Evolutionary conservation across 2,329 filamentous ascomycete species (phyloP).

Genomic region (Teratosphaeria gauchensis): DNA sequence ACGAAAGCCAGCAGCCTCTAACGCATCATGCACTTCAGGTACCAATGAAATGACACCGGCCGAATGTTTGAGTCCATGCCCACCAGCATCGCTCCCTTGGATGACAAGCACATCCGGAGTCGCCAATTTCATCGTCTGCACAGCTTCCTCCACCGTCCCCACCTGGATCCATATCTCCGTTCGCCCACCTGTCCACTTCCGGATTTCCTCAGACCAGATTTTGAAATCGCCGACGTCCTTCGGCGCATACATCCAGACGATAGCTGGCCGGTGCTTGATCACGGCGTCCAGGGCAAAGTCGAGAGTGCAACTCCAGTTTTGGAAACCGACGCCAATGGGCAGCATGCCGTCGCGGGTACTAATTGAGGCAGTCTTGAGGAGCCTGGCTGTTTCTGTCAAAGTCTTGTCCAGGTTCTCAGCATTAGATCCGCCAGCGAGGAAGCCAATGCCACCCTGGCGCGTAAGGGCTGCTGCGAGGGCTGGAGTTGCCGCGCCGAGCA

Average conservation of each 20-base stretch:
- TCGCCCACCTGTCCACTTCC: slow-evolving; percentile 24
- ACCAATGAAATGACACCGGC: slow-evolving; percentile 48
- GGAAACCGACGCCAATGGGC: slow-evolving; percentile 53
- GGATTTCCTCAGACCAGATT: slow-evolving; percentile 24
- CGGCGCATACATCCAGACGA: slow-evolving; percentile 60
- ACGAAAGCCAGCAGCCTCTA: slow-evolving; percentile 22
- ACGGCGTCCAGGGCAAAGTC: slow-evolving; percentile 43
- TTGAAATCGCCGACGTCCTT: slow-evolving; percentile 29
- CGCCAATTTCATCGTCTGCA: slow-evolving; percentile 39
- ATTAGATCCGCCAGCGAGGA: slow-evolving; percentile 37
- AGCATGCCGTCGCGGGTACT: slow-evolving; percentile 22
- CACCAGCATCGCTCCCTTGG: slow-evolving; percentile 56
- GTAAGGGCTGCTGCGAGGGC: slow-evolving; percentile 53
- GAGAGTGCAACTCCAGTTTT: slow-evolving; percentile 42
- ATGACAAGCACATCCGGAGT: slow-evolving; percentile 50
- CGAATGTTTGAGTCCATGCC: slow-evolving; percentile 49
- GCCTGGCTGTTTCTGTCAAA: slow-evolving; percentile 18
- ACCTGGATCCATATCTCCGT: slow-evolving; percentile 51
- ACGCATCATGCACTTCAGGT: slow-evolving; percentile 45
- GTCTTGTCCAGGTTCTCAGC: slow-evolving; percentile 24
- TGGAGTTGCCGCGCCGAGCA: slow-evolving; percentile 35
- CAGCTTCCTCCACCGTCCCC: slow-evolving; percentile 48
- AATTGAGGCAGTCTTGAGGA: slow-evolving; percentile 15
- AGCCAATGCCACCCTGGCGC: slow-evolving; percentile 40
- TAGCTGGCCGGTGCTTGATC: slow-evolving; percentile 40